A percentile compares a stretch with the other conserved stretches of the same genome.
phyloP scores from a whole-genome alignment of 495 filamentous ascomycete genomes.

The Aspergillus indologenus region DNA sequence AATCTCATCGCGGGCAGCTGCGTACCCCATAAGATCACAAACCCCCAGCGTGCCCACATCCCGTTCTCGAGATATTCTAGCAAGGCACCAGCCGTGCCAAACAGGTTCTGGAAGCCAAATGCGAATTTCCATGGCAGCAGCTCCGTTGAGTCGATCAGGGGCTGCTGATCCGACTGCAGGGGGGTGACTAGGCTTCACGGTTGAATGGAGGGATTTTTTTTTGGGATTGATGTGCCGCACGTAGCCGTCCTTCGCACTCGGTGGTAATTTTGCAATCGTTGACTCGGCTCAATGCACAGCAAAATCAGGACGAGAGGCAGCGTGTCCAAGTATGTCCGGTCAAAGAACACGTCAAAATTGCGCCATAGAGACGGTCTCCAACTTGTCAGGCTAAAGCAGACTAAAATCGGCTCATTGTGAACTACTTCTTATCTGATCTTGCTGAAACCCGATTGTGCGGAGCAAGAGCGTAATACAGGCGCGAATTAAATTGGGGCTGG shows the following conservation, averaged over 20 bases:
- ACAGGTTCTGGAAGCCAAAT: background rate
- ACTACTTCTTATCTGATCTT: constrained; percentile 1
- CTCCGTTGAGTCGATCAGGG: background rate
- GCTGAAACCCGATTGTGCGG: constrained; percentile 3
- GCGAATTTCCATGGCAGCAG: background rate
- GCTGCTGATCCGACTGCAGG: background rate
- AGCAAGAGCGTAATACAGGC: background rate
- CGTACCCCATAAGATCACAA: background rate
- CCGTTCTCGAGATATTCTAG: background rate
- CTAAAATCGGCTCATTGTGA: background rate
- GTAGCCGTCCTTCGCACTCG: too few species aligned
- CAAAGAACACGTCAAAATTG: background rate
- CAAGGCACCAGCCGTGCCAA: background rate
- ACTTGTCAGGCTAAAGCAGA: background rate
- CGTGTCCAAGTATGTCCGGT: background rate
- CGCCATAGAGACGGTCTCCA: background rate
- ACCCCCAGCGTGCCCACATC: background rate
- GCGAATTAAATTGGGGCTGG: background rate
- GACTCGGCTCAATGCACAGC: too few species aligned
- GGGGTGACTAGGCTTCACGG: background rate
- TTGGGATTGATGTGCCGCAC: too few species aligned
- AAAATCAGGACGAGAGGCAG: background rate
- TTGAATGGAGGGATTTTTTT: background rate
- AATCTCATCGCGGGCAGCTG: background rate
- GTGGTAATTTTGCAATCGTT: too few species aligned